These are phyloP conservation scores for Fusarium irregulare DNA, from an alignment of 2,329 filamentous ascomycete species.

Conservation along the genomic window DNA sequence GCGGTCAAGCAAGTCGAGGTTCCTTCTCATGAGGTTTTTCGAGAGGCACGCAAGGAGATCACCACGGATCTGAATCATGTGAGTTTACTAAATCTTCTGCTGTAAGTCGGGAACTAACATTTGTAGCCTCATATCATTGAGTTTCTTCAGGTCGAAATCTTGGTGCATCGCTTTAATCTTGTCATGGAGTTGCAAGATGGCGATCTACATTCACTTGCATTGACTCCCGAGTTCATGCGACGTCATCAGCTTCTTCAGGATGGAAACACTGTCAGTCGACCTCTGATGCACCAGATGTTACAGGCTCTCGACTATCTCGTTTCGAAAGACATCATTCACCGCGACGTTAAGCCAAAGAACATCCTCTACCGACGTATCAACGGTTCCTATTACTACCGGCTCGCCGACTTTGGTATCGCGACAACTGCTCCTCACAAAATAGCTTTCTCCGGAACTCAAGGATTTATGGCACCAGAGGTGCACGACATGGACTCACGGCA, in stretches of 20 bases:
- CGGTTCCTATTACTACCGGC: not conserved
- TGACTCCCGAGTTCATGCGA: no score
- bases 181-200: slow-evolving; percentile 5
- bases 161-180: not conserved
- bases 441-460: no score
- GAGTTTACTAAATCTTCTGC: not conserved
- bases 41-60: not conserved
- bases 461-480: no score
- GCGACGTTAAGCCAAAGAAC: not conserved
- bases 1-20: not conserved
- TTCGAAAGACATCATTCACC: not conserved
- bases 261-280: no score
- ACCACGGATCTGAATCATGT: not conserved
- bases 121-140: not conserved
- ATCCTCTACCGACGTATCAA: not conserved
- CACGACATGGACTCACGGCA: no score
- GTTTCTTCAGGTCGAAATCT: not conserved
- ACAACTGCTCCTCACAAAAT: not conserved
- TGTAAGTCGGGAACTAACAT: not conserved
- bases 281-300: no score
- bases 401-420: not conserved
- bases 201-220: not conserved
- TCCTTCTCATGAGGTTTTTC: no score
- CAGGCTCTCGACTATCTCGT: slow-evolving; percentile 6
- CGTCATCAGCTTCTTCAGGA: no score